These are phyloP conservation scores for Candida pseudoglaebosa DNA, from an alignment of 805 yeast species.

Conservation along the genomic window DNA sequence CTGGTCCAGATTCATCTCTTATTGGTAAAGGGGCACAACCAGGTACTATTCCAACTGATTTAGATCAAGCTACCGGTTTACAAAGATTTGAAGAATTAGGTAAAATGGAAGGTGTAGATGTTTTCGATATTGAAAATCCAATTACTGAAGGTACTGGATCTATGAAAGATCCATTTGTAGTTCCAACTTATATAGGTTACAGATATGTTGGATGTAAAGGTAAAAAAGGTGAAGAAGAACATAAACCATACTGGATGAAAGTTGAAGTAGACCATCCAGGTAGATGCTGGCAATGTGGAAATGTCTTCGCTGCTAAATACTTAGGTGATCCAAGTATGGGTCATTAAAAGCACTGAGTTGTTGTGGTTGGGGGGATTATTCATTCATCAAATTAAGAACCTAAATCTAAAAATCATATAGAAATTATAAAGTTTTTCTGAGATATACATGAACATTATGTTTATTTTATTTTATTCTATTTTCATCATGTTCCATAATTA, in stretches of 20 bases:
- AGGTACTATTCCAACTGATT: constrained; percentile 86
- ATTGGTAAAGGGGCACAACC: constrained; percentile 87
- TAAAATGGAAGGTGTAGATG: constrained; percentile 91
- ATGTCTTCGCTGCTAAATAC: constrained; percentile 83
- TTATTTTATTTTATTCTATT: too few species aligned
- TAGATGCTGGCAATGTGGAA: constrained; percentile 99
- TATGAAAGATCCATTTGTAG: constrained; percentile 78
- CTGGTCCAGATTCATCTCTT: constrained; percentile 65
- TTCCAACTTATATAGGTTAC: constrained; percentile 87
- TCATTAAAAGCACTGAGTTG: too few species aligned
- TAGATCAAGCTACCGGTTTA: constrained; percentile 97
- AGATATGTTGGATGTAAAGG: constrained; percentile 98
- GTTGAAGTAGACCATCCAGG: constrained; percentile 78
- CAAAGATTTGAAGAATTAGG: constrained; percentile 95
- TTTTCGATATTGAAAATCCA: constrained; percentile 85
- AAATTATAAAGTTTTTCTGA: too few species aligned
- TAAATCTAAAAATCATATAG: neutral
- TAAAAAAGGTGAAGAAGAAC: constrained; percentile 82
- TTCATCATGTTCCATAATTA: neutral
- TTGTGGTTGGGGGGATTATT: too few species aligned
- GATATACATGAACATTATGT: too few species aligned
- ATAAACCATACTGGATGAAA: constrained; percentile 86
- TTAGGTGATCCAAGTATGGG: constrained; percentile 75
- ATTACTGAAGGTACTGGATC: constrained; percentile 89
- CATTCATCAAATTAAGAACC: neutral